Evolutionary conservation across 257 asterid species (phyloP), one percentile per base, ranked within the genome.

Genomic region (Datura wrightii): DNA sequence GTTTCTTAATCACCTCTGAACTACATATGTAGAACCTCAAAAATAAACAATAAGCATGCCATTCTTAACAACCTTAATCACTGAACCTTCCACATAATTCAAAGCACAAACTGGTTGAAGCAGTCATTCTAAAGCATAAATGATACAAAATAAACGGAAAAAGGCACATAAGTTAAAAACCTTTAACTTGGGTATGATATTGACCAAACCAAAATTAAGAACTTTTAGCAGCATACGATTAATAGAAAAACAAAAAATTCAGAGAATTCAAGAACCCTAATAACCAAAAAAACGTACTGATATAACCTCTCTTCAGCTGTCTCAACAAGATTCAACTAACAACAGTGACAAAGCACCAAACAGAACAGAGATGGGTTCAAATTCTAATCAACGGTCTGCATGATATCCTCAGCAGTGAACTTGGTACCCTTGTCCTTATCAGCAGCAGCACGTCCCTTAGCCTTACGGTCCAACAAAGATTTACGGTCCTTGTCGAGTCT

Each of bases 351-450:
- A 39, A 39, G 42, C 42, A 39, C 42, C 42, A 39, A 24, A 39
- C 42, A 39, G 15, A 19, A 58, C 31, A 24, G 7, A 60, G 66
- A 59, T 3, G 36, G 3, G 14, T 10, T 11, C 3, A 63, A 58
- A 84, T 65, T 71, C 4, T 88, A 92, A 89, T 92, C 96, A 46
- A 91, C 87, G 15, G 87, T 87, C 89, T 92, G 96, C 94, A 92
- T 90, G 79, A 92, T 87, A 83, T 93, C 97, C 60, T 93, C 94
- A 2, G 93, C 86, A 2, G 95, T 93, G 84, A 92, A 93, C 86
- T 93, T 93, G 3, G 92, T 87, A 0, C 96, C 96, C 89, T 93
- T 93, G 14, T 91, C 96, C 90, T 92, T 93, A 67, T 92, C 96
- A 8, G 94, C 90, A 60, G 90, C 92, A 74, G 92, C 93, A 78